A percentile compares a stretch with the other conserved stretches of the same genome.
These are phyloP conservation scores for Aspergillus vadensis DNA, from an alignment of 2,329 filamentous ascomycete species.

Conservation along the genomic window DNA sequence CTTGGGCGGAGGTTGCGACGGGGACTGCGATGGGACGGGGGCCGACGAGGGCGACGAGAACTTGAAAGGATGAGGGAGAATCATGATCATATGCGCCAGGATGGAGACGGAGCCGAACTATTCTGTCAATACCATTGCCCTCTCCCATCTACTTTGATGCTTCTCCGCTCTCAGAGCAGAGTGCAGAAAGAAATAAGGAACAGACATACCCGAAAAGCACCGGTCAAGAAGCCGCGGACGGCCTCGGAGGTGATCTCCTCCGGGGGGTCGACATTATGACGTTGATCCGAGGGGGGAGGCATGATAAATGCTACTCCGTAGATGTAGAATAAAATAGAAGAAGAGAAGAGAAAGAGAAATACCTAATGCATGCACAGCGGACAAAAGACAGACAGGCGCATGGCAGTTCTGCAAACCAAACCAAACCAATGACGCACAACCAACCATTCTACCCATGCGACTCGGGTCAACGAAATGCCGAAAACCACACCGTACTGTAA, in stretches of 20 bases:
- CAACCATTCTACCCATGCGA: too few relatives aligned
- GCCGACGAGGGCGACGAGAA: constrained; percentile 37
- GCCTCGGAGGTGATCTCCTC: constrained; percentile 46
- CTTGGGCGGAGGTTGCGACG: constrained; percentile 17
- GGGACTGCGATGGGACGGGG: constrained; percentile 25
- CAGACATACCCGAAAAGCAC: constrained; percentile 44
- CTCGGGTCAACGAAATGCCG: too few relatives aligned
- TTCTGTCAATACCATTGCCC: background rate
- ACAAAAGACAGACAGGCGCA: too few relatives aligned
- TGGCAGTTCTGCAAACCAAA: too few relatives aligned
- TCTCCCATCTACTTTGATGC: too few relatives aligned
- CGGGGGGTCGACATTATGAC: constrained; percentile 44
- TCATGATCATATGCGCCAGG: constrained; percentile 48
- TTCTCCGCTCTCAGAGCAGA: too few relatives aligned
- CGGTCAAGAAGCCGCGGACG: constrained; percentile 46
- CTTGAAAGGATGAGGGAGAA: constrained; percentile 45
- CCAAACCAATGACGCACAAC: too few relatives aligned
- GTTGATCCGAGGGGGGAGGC: constrained; percentile 45
- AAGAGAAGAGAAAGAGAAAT: background rate
- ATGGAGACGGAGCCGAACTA: constrained; percentile 51
- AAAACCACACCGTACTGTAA: too few relatives aligned
- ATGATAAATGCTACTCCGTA: constrained; percentile 25
- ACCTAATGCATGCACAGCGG: background rate
- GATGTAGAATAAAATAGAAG: constrained; percentile 9
- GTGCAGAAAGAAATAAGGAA: background rate